These are phyloP conservation scores for Podospora bellae-mahoneyi DNA, from an alignment of 495 filamentous ascomycete species.

Conservation along the genomic window DNA sequence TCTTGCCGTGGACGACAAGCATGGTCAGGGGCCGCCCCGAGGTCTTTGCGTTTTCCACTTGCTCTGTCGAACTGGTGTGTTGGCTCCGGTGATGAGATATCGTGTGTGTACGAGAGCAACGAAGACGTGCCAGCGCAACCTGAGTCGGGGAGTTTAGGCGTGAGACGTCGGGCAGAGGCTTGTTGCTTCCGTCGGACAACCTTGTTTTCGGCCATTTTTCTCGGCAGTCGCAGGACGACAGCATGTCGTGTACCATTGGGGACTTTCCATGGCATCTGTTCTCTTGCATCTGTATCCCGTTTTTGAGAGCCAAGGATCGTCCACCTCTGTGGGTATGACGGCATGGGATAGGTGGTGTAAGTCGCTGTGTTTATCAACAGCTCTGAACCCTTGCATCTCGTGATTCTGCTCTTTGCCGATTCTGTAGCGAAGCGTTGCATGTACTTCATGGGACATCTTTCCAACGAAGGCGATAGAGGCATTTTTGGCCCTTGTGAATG, in stretches of 20 bases:
- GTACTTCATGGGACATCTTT: not conserved
- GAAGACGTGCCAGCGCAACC: not conserved
- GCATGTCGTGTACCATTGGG: not conserved
- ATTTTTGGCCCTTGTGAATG: not conserved
- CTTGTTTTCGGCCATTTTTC: constrained; percentile 17
- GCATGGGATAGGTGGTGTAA: not conserved
- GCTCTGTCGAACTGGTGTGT: not conserved
- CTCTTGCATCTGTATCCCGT: not conserved
- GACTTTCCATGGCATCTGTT: not conserved
- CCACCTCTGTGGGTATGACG: not conserved
- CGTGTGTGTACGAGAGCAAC: not conserved
- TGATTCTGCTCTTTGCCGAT: not conserved
- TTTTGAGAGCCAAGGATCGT: not conserved
- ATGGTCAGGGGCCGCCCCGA: not conserved
- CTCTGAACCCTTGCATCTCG: not conserved
- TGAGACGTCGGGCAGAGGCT: not conserved
- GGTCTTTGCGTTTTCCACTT: too few relatives aligned
- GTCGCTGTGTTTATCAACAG: not conserved
- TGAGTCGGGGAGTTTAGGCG: not conserved
- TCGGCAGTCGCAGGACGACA: not conserved
- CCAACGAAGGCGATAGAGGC: not conserved
- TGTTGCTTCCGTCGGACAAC: constrained; percentile 10
- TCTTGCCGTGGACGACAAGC: not conserved
- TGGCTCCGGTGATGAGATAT: not conserved
- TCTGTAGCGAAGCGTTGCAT: not conserved